phyloP scores from a whole-genome alignment of 345 rosid species.

The Ceriops zippeliana region DNA sequence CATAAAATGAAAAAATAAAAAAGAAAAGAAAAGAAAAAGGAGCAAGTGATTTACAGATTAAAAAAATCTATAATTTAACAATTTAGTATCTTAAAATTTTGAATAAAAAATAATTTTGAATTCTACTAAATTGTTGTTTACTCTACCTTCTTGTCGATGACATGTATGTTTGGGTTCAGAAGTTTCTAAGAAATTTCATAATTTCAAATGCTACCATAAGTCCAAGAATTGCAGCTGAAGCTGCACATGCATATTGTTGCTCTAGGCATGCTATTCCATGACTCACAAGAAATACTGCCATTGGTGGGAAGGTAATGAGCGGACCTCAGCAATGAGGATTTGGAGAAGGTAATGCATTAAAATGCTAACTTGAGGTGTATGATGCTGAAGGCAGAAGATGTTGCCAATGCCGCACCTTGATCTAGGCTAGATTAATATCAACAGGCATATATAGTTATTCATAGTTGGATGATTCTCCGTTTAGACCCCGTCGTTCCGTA shows the following conservation, averaged over 20 bases:
- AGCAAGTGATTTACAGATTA: too few relatives aligned
- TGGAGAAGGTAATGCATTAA: conserved; percentile 28
- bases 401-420: conserved; percentile 44
- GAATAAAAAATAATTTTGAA: too few relatives aligned
- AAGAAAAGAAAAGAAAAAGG: too few relatives aligned
- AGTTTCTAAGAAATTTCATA: neutral
- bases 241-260: conserved; percentile 38
- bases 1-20: conserved; percentile 22
- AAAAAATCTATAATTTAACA: too few relatives aligned
- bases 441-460: conserved; percentile 38
- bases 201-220: conserved; percentile 12
- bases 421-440: conserved; percentile 38
- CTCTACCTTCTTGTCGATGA: too few relatives aligned
- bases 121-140: too few relatives aligned
- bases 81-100: too few relatives aligned
- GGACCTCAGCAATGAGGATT: conserved; percentile 8
- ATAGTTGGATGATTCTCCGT: conserved; percentile 45
- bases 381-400: conserved; percentile 37
- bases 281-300: conserved; percentile 40
- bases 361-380: conserved; percentile 36
- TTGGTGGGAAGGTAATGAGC: neutral
- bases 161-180: too few relatives aligned
- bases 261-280: conserved; percentile 47
- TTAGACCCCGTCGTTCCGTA: conserved; percentile 29
- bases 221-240: conserved; percentile 10